A percentile compares a stretch with the other conserved stretches of the same genome.
Evolutionary conservation across 2,329 filamentous ascomycete species (phyloP).

Genomic region (Dactylellina sp.): DNA sequence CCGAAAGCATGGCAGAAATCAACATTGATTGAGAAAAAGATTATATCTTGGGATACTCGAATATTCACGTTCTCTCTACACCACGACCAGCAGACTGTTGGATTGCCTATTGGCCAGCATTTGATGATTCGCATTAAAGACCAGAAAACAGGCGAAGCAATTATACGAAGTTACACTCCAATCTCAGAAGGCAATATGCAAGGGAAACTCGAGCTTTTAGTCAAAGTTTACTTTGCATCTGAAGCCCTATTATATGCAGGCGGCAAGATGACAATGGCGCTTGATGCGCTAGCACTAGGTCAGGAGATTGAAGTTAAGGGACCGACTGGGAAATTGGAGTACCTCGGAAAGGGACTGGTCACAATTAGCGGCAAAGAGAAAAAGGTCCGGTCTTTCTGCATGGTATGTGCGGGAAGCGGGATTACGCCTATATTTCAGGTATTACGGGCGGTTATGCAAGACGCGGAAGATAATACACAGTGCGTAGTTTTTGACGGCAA

Average conservation of each 20-base stretch:
- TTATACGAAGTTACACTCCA: constrained; percentile 89
- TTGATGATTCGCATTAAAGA: constrained; percentile 84
- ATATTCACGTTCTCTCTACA: constrained; percentile 85
- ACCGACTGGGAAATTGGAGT: constrained; percentile 86
- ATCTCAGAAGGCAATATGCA: constrained; percentile 73
- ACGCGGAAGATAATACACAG: constrained; percentile 72
- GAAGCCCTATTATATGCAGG: constrained; percentile 65
- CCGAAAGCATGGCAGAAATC: constrained; percentile 79
- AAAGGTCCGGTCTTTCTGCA: constrained; percentile 76
- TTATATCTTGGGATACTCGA: constrained; percentile 79
- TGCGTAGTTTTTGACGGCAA: constrained; percentile 86
- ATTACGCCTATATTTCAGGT: constrained; percentile 94
- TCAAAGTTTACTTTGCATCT: constrained; percentile 81
- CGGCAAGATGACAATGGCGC: constrained; percentile 83
- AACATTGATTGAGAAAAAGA: constrained; percentile 75
- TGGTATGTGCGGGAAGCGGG: constrained; percentile 90
- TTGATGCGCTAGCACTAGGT: constrained; percentile 77
- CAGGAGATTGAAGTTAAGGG: constrained; percentile 86
- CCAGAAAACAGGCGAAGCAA: constrained; percentile 74
- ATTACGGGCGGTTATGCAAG: constrained; percentile 77
- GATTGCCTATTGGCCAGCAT: constrained; percentile 86
- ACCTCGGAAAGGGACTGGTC: constrained; percentile 76
- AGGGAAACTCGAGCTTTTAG: constrained; percentile 78
- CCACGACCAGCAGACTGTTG: constrained; percentile 75
- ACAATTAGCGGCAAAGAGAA: constrained; percentile 71